Conservation (phyloP, 164 flowering plant genomes). For the Santalum album region DNA sequence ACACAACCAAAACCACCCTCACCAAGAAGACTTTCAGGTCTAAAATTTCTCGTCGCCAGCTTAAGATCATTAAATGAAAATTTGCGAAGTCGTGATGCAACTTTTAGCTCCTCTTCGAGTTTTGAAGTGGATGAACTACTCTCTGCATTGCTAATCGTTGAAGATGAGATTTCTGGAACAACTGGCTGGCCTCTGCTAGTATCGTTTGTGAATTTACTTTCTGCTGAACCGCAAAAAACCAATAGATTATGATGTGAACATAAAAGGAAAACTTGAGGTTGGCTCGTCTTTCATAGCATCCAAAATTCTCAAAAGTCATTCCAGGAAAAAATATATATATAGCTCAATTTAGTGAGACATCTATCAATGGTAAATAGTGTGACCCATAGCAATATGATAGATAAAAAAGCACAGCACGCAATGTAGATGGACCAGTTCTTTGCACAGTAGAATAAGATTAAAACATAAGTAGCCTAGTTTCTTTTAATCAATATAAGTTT, state of each 20-base stretch:
- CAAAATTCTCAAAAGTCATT: no score
- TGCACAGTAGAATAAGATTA: no score
- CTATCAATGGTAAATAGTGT: no score
- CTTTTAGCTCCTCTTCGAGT: constrained; percentile 21
- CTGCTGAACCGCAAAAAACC: constrained; percentile 24
- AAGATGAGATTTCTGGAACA: constrained; percentile 48
- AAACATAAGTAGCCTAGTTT: no score
- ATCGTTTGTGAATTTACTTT: constrained; percentile 59
- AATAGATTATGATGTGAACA: neutral
- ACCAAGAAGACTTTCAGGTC: constrained; percentile 31
- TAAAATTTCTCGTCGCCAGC: constrained; percentile 21
- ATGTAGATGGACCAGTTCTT: no score
- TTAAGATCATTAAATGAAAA: constrained; percentile 20
- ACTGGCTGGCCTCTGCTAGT: constrained; percentile 56
- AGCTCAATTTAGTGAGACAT: no score
- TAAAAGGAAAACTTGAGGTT: neutral
- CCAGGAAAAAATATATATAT: no score
- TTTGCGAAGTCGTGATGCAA: constrained; percentile 19
- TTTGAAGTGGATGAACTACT: constrained; percentile 35
- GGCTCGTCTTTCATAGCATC: no score
- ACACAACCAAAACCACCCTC: constrained; percentile 64
- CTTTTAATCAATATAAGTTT: no score
- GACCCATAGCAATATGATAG: no score
- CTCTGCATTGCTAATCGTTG: constrained; percentile 68
- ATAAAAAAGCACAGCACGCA: no score